Conservation (phyloP, 176 grass and related monocot genomes). For the Oryza officinalis region DNA sequence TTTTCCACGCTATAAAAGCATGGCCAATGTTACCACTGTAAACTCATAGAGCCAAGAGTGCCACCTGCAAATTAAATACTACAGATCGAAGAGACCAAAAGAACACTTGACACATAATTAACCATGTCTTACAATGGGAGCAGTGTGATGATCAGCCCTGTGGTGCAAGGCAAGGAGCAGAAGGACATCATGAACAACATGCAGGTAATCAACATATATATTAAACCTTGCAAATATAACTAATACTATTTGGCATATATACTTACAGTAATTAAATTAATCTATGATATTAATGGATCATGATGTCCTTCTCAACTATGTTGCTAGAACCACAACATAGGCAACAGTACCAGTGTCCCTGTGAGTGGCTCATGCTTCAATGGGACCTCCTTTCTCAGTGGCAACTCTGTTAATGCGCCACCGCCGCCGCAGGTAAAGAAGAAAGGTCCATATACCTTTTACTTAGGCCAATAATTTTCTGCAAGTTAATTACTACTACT, state of each 20-base stretch:
- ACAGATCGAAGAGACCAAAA: neutral
- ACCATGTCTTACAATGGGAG: neutral
- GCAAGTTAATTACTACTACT: neutral
- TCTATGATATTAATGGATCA: neutral
- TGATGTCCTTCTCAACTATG: neutral
- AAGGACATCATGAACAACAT: neutral
- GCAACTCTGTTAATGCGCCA: neutral
- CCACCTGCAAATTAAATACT: neutral
- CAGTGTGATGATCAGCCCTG: neutral
- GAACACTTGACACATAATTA: neutral
- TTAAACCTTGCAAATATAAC: neutral
- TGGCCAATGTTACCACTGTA: neutral
- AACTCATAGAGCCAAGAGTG: neutral
- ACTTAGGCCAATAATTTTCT: neutral
- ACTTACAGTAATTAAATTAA: neutral
- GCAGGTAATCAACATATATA: neutral
- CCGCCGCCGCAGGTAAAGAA: neutral
- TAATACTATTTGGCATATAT: neutral
- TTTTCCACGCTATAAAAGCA: neutral
- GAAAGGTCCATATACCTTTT: neutral
- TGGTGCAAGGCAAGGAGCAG: neutral
- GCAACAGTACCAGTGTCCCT: neutral
- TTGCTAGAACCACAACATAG: neutral
- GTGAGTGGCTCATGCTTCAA: neutral
- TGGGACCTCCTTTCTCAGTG: neutral